Conservation (phyloP, 106 monocot species). For the Dendrobium catenatum region DNA sequence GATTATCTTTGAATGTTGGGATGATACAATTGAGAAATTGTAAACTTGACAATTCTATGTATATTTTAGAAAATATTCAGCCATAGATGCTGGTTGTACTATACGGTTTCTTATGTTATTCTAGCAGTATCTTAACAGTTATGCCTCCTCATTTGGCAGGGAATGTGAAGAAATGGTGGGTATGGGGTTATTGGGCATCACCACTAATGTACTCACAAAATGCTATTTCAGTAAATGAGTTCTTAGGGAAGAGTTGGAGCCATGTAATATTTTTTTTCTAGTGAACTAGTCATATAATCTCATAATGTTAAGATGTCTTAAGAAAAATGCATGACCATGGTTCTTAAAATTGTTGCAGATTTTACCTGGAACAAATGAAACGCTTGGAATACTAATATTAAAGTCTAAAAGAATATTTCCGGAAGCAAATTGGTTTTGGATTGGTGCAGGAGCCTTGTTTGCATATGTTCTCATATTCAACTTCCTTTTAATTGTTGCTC, state of each 20-base stretch:
- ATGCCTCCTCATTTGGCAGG: slow-evolving; percentile 23
- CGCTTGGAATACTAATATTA: slow-evolving; percentile 35
- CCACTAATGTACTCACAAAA: slow-evolving; percentile 69
- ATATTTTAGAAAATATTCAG: too few relatives aligned
- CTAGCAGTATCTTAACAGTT: too few relatives aligned
- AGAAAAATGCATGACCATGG: not conserved
- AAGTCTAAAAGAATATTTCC: slow-evolving; percentile 43
- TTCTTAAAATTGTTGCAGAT: slow-evolving; percentile 11
- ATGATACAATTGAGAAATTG: too few relatives aligned
- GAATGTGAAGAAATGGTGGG: slow-evolving; percentile 62
- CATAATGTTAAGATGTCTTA: too few relatives aligned
- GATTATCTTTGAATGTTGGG: too few relatives aligned
- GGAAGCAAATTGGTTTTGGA: slow-evolving; percentile 76
- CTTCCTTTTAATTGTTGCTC: slow-evolving; percentile 27
- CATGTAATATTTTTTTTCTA: slow-evolving; percentile 18
- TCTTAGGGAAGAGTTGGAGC: slow-evolving; percentile 55
- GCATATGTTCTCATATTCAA: slow-evolving; percentile 57
- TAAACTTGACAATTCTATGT: too few relatives aligned
- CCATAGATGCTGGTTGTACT: not conserved
- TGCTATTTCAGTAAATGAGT: slow-evolving; percentile 53
- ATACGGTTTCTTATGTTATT: not conserved
- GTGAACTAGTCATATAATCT: not conserved
- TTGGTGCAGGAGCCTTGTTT: slow-evolving; percentile 43
- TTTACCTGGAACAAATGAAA: slow-evolving; percentile 14
- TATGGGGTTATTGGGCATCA: slow-evolving; percentile 73